Evolutionary conservation across 768 basidiomycete species (phyloP).

Genomic region (Tephrocybe sp.): DNA sequence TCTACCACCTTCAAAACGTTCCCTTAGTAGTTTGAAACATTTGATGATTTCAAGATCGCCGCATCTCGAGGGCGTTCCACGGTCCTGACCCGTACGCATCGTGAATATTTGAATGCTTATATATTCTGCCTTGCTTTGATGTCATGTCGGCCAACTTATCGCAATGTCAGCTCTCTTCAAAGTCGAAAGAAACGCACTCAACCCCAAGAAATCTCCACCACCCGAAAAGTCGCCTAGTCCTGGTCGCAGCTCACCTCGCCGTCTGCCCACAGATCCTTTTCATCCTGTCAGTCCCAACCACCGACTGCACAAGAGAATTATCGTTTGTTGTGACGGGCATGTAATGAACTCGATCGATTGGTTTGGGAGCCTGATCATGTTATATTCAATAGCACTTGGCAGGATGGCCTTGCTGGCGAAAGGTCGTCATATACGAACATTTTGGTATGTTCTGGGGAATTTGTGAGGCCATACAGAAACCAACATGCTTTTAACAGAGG

Average conservation of each 20-base stretch:
- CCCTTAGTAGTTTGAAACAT: too few species aligned
- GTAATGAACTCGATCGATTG: too few species aligned
- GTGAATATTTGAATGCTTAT: not conserved
- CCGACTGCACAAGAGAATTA: slow-evolving; percentile 51
- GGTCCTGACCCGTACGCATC: slow-evolving; percentile 2
- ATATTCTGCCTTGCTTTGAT: too few species aligned
- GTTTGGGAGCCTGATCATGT: too few species aligned
- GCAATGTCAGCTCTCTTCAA: slow-evolving; percentile 10
- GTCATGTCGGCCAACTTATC: too few species aligned
- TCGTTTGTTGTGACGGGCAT: slow-evolving; percentile 77
- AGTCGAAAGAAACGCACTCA: not conserved
- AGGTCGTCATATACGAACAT: slow-evolving; percentile 55
- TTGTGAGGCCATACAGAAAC: not conserved
- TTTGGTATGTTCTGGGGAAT: slow-evolving; percentile 33
- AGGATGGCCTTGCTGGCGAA: slow-evolving; percentile 54
- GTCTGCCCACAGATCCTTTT: slow-evolving; percentile 31
- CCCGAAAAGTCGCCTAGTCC: slow-evolving; percentile 1
- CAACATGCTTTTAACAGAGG: slow-evolving; percentile 33
- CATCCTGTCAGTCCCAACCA: slow-evolving; percentile 15
- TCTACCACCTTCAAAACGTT: too few species aligned
- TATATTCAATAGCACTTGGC: slow-evolving; percentile 55
- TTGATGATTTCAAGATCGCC: slow-evolving; percentile 9
- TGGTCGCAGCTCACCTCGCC: slow-evolving; percentile 23
- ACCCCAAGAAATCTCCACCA: not conserved
- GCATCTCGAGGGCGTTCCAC: not conserved